phyloP scores from a whole-genome alignment of 1,284 basidiomycete genomes.

The Sporisorium graminicola region DNA sequence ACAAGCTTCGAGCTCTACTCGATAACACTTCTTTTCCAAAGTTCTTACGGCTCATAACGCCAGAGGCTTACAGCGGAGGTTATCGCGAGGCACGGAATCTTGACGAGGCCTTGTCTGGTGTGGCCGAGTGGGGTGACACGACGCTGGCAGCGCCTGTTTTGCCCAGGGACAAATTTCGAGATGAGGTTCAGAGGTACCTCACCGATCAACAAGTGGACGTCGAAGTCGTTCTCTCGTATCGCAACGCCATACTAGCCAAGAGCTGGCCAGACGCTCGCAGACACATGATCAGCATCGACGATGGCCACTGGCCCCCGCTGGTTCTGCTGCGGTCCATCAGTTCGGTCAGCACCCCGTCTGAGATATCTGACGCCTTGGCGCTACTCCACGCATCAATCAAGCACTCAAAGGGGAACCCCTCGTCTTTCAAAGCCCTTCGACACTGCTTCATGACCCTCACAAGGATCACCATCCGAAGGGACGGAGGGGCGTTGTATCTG shows the following conservation, averaged over 20 bases:
- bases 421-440: slow-evolving; percentile 6
- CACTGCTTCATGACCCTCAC: slow-evolving; percentile 17
- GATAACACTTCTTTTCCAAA: slow-evolving; percentile 2
- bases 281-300: slow-evolving; percentile 28
- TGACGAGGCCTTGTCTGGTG: slow-evolving; percentile 12
- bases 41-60: slow-evolving; percentile 3
- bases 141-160: neutral
- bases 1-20: neutral
- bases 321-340: slow-evolving; percentile 20
- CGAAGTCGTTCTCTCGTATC: slow-evolving; percentile 15
- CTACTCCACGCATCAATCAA: slow-evolving; percentile 9
- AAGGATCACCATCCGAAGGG: neutral
- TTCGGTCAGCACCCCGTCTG: slow-evolving; percentile 24
- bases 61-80: slow-evolving; percentile 3
- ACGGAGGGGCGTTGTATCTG: slow-evolving; percentile 19
- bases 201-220: neutral
- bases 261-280: slow-evolving; percentile 33
- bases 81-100: slow-evolving; percentile 16
- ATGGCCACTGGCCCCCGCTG: slow-evolving; percentile 26
- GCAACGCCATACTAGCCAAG: slow-evolving; percentile 34
- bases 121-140: neutral
- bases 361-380: slow-evolving; percentile 38
- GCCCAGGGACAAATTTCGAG: neutral
- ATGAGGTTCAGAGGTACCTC: slow-evolving; percentile 9
- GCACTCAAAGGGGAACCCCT: neutral